Evolutionary conservation across 2,329 filamentous ascomycete genomes (phyloP), one percentile per base, ranked within the genome.

Genomic region (Tolypocladium amazonense): DNA sequence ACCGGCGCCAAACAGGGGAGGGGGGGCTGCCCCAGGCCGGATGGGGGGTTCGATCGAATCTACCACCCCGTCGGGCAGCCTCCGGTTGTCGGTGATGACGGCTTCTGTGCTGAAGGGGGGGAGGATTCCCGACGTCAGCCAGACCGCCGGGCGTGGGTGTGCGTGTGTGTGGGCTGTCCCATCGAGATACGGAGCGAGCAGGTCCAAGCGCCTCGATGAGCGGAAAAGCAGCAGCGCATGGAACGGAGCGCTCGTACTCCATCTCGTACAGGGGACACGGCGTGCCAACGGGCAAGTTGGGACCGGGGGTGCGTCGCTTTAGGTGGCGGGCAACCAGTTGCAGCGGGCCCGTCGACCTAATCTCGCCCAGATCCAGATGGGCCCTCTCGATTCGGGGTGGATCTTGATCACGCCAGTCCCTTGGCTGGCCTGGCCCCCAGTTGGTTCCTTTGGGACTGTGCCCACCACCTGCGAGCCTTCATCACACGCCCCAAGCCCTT

Each of bases 281-380:
- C 30, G 25, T 5, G 25, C 47, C 27, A 20, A 52, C 47, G 27
- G 27, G 15, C 47, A 33, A 6, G 7, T 6, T 33, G 27, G 47
- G 27, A 33, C 47, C 12, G 47, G 47, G n/a, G 27, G 47, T 30
- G 47, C 47, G 27, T 33, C 18, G 47, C 27, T 20, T 11, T 52
- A 27, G 47, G 27, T 52, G 27, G 47, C 47, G 47, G 47, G 47
- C 47, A 33, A 15, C 47, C 27, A 30, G 18, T 27, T 52, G 47
- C 47, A 52, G 50, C 50, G 56, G 54, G 50, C 58, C 56, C 58
- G 62, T 57, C 57, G 61, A 64, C 62, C 59, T 60, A 64, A 65
- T 65, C 64, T 64, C 60, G 59, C 60, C 58, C 59, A 62, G 61
- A 61, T 62, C 62, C 61, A 65, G 63, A 65, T 65, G 62, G 56